Base-by-base conservation (phyloP, 1,139 yeast genomes). In the Protomyces arabidopsidicola region DNA sequence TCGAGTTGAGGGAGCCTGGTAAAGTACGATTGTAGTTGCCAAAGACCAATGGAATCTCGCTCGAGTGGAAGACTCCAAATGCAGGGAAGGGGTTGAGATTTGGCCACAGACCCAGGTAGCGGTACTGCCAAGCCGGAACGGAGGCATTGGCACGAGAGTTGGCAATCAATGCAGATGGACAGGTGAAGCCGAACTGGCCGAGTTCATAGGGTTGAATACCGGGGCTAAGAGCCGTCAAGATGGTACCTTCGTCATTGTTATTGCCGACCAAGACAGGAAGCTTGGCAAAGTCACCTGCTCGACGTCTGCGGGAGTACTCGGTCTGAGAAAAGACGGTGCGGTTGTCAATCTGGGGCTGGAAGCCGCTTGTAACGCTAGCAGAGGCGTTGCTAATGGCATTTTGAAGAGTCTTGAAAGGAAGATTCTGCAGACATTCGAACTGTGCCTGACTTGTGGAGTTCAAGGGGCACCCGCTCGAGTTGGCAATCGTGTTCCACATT, bases 171-270 rank as follows among this genome's bases (percentile, higher is more conserved):
- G 57, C 57, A 14, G 57, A 18, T 0, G 57, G 31, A 20, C 57
- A 53, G 8, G 57, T 53, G 22, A 53, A 53, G 38, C 55, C 55
- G 22, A 53, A 31, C 9, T 31, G 57, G 1, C 48, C 48, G 22
- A 42, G 20, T 24, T 42, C 48, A 20, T 16, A 42, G 9, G 48
- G 48, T 18, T 18, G 22, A 12, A 42, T 24, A 16, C 56, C 55
- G 9, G 62, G 62, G 6, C 20, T 10, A 18, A 58, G 39, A n/a
- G 56, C 62, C 12, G 45, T 34, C 42, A 58, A 45, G 45, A 58
- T 58, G 16, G 56, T 20, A 9, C 62, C 62, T 34, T 58, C 62
- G 42, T 58, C 53, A 35, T 58, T 42, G 53, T 58, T 58, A 56
- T 27, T 58, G n/a, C 62, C 62, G 12, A 58, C 45, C 42, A 58